Evolutionary conservation across 1,284 basidiomycete genomes (phyloP).

Genomic region (Cryptococcus hybrid): DNA sequence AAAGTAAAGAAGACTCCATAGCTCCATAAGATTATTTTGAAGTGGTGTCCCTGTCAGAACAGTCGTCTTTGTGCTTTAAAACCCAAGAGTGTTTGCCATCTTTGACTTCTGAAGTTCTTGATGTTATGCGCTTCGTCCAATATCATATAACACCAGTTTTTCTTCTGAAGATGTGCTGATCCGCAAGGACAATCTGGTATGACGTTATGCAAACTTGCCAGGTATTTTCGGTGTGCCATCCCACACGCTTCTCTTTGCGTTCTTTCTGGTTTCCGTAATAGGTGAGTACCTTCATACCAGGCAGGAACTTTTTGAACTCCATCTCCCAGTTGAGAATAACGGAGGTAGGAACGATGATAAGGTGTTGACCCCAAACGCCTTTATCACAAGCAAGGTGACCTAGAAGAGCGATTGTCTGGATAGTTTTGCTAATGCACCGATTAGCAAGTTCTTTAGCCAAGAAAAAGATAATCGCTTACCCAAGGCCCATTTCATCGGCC

Average conservation of each 20-base stretch:
- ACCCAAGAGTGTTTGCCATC: slow-evolving; percentile 93
- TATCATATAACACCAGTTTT: slow-evolving; percentile 95
- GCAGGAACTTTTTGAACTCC: slow-evolving; percentile 98
- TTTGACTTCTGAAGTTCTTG: slow-evolving; percentile 95
- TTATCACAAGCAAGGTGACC: slow-evolving; percentile 92
- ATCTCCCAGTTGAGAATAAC: slow-evolving; percentile 98
- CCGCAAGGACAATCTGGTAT: slow-evolving; percentile 88
- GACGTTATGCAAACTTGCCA: slow-evolving; percentile 98
- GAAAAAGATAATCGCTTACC: slow-evolving; percentile 56
- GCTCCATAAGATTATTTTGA: slow-evolving; percentile 93
- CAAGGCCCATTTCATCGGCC: slow-evolving; percentile 82
- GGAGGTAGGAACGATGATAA: slow-evolving; percentile 92
- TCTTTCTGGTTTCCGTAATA: slow-evolving; percentile 92
- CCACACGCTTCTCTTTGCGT: slow-evolving; percentile 86
- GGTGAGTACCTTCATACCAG: slow-evolving; percentile 86
- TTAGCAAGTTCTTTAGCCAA: slow-evolving; percentile 4
- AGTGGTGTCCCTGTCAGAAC: slow-evolving; percentile 91
- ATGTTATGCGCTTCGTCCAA: slow-evolving; percentile 98
- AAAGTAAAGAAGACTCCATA: slow-evolving; percentile 94
- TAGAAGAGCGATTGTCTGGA: slow-evolving; percentile 90
- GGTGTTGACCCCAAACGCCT: slow-evolving; percentile 95
- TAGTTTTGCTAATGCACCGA: slow-evolving; percentile 73
- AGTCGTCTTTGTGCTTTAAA: slow-evolving; percentile 87
- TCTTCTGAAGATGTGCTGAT: slow-evolving; percentile 91
- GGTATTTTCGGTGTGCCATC: slow-evolving; percentile 88